Evolutionary conservation across 495 filamentous ascomycete species (phyloP).

Genomic region (Xylaria bambusicola): DNA sequence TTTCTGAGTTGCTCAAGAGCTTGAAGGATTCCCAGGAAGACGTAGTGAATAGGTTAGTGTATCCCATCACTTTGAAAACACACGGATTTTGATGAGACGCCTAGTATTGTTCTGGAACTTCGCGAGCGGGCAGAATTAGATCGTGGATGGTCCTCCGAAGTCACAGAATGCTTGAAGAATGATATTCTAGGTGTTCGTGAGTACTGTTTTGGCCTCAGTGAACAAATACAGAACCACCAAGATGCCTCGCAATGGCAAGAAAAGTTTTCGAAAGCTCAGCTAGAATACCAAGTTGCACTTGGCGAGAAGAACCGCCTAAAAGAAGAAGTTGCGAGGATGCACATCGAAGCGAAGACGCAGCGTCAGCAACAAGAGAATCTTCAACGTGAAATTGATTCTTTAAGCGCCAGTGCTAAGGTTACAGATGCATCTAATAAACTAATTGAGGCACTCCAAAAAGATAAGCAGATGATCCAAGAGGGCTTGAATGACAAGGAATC

Average conservation of each 20-base stretch:
- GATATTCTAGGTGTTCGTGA: slow-evolving; percentile 10
- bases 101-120: slow-evolving; percentile 11
- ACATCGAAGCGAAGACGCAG: slow-evolving; percentile 6
- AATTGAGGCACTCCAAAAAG: slow-evolving; percentile 12
- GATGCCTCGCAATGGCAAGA: slow-evolving; percentile 24
- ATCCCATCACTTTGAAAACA: not conserved
- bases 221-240: slow-evolving; percentile 7
- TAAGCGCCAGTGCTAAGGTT: not conserved
- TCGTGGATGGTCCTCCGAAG: slow-evolving; percentile 5
- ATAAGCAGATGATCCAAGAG: slow-evolving; percentile 10
- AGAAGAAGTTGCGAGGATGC: slow-evolving; percentile 26
- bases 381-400: slow-evolving; percentile 18
- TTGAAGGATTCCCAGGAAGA: slow-evolving; percentile 21
- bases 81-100: not conserved
- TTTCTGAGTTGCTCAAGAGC: slow-evolving; percentile 11
- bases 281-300: slow-evolving; percentile 19
- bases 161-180: not conserved
- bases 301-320: slow-evolving; percentile 25
- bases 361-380: not conserved
- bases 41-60: slow-evolving; percentile 21
- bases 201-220: not conserved
- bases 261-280: slow-evolving; percentile 12
- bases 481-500: slow-evolving; percentile 19
- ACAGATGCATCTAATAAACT: not conserved
- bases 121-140: slow-evolving; percentile 5